phyloP scores from a whole-genome alignment of 202 grass and related monocot genomes.

The Panicum virgatum region DNA sequence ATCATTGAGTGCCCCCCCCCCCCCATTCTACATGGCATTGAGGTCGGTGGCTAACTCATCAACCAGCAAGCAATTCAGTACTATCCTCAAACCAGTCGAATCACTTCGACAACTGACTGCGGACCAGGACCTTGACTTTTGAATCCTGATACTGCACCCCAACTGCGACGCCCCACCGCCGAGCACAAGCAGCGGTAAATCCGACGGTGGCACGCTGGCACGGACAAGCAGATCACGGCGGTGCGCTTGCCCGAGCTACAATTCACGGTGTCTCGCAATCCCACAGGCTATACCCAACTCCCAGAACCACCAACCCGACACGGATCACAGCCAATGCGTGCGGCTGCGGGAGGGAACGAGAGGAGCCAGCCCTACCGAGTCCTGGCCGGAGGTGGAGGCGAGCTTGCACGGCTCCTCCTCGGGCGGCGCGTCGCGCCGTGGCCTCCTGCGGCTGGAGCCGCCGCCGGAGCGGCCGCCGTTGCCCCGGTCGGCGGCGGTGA shows the following conservation, averaged over 20 bases:
- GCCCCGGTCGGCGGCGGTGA: constrained; percentile 55
- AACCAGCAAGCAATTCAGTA: background rate
- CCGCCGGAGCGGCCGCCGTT: constrained; percentile 30
- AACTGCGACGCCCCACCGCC: background rate
- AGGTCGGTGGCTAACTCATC: background rate
- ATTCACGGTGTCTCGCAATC: background rate
- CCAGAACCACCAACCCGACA: background rate
- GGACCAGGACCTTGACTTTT: background rate
- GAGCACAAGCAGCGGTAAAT: background rate
- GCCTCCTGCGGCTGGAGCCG: constrained; percentile 26
- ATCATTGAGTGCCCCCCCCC: background rate
- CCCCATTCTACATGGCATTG: background rate
- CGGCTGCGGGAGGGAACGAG: background rate
- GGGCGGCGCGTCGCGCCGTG: constrained; percentile 2
- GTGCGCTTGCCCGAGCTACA: background rate
- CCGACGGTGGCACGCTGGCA: no score
- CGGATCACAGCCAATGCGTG: constrained; percentile 13
- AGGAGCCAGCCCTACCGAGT: constrained; percentile 37
- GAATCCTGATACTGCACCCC: background rate
- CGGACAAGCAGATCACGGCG: constrained; percentile 19
- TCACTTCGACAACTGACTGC: background rate
- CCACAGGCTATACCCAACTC: background rate
- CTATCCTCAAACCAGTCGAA: background rate
- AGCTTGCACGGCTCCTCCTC: constrained; percentile 60
- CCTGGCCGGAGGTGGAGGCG: constrained; percentile 55